Evolutionary conservation across 83 land plant genomes (phyloP).

Genomic region (Thuja plicata): DNA sequence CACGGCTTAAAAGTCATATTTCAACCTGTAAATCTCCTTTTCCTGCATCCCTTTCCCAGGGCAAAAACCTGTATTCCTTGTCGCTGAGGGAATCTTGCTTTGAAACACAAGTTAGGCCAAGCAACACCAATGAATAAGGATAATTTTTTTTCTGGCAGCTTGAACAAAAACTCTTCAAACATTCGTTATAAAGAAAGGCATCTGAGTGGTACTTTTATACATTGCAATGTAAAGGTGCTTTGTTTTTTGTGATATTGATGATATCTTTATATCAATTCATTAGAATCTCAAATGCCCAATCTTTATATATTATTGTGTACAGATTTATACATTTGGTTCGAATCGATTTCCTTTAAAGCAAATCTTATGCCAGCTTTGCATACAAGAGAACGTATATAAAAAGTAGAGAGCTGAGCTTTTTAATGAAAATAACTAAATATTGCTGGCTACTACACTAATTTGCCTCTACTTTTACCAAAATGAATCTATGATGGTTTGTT

Average conservation of each 20-base stretch:
- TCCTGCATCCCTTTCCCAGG: conserved; percentile 34
- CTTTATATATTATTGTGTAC: background rate
- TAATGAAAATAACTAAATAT: background rate
- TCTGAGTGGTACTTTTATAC: background rate
- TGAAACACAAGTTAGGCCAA: background rate
- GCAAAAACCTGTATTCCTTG: conserved; percentile 34
- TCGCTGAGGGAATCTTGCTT: background rate
- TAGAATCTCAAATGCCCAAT: background rate
- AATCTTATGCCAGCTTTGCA: background rate
- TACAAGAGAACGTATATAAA: background rate
- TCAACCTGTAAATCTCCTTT: conserved; percentile 57
- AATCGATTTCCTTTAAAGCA: background rate
- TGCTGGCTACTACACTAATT: background rate
- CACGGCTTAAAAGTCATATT: conserved; percentile 74
- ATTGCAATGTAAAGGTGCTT: background rate
- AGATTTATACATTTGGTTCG: too few relatives aligned
- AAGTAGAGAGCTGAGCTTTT: background rate
- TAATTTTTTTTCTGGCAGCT: background rate
- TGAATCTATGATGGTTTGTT: background rate
- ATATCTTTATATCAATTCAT: background rate
- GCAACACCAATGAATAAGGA: background rate
- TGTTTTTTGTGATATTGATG: background rate
- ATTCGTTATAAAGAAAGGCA: background rate
- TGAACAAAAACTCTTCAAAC: background rate
- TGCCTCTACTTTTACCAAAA: background rate